Evolutionary conservation across 176 grass and related monocot genomes (phyloP).

Genomic region (Elaeis guineensis): DNA sequence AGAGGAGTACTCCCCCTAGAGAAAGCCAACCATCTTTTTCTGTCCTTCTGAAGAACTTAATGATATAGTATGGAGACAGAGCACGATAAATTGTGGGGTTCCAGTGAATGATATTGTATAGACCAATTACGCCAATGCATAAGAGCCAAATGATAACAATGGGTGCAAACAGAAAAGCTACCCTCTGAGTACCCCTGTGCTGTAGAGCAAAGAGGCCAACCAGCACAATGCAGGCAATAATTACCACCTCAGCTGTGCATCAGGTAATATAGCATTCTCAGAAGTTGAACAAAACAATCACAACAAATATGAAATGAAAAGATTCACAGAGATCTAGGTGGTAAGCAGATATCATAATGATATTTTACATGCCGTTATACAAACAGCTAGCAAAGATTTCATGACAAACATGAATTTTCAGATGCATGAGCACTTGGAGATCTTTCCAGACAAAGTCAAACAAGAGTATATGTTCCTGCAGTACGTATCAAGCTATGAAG

Average conservation of each 20-base stretch:
- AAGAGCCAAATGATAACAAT: slow-evolving; percentile 57
- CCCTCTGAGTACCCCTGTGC: slow-evolving; percentile 56
- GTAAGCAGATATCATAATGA: neutral
- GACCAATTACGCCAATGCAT: slow-evolving; percentile 39
- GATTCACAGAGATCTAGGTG: neutral
- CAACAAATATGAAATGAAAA: no score
- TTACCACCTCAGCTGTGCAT: slow-evolving; percentile 38
- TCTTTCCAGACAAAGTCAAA: no score
- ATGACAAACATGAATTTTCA: no score
- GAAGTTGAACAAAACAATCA: no score
- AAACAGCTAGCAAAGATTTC: no score
- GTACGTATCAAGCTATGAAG: no score
- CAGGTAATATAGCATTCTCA: slow-evolving; percentile 3
- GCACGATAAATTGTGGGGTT: slow-evolving; percentile 55
- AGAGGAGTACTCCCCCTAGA: slow-evolving; percentile 60
- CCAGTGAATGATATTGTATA: slow-evolving; percentile 68
- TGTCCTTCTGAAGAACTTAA: slow-evolving; percentile 52
- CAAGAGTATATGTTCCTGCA: no score
- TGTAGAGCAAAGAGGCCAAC: slow-evolving; percentile 66
- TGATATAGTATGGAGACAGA: slow-evolving; percentile 51
- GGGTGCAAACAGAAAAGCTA: slow-evolving; percentile 66
- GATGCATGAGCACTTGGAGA: no score
- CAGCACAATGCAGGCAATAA: slow-evolving; percentile 49
- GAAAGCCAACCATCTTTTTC: slow-evolving; percentile 61
- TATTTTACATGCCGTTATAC: no score